Evolutionary conservation across 169 alveolate species (phyloP), one percentile per base, ranked within the genome.

Genomic region (Cyclospora cayetanensis): DNA sequence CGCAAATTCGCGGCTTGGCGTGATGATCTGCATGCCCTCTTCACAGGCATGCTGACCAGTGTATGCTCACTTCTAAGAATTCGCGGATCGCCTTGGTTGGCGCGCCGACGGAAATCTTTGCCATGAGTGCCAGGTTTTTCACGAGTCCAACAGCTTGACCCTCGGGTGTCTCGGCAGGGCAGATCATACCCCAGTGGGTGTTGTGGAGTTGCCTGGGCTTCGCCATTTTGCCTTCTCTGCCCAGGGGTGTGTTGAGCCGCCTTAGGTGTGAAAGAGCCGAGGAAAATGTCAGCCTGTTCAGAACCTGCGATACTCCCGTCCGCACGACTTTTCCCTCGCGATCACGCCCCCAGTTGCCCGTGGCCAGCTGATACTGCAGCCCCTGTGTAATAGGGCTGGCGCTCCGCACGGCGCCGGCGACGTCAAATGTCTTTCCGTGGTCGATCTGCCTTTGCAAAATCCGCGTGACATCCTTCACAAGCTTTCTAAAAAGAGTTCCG

Each of bases 131-230:
- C 83, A 99, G 96, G 94, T 99, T 99, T 94, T 99, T 99, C 82
- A 99, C 99, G 65, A 99, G 96, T 2, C 99, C 99, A 91, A 99
- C 99, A 0, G 99, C 99, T 93, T 98, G 99, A 18, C 99, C 99
- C 95, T 99, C 99, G 2, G 99, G 99, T 29, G 99, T 99, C 94
- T 99, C 99, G 11, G 99, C 99, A 15, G 99, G 99, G 93, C 99
- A 99, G 46, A 99, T 98, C 99, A 99, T 98, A 25, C 99, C 99
- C 99, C 99, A 99, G 91, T 99, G 99, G 43, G 99, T 99, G 95
- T 99, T 99, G 95, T 99, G 99, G 22, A 99, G 97, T 92, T 99
- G 99, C 55, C 99, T 95, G 2, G 99, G 99, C 94, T 99, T 99
- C 43, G 99, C 99, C 92, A 99, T 95, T 95, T 99, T 99, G 15